Evolutionary conservation across 352 stramenopile genomes (phyloP).

Genomic region (Pythium myriotylum): DNA sequence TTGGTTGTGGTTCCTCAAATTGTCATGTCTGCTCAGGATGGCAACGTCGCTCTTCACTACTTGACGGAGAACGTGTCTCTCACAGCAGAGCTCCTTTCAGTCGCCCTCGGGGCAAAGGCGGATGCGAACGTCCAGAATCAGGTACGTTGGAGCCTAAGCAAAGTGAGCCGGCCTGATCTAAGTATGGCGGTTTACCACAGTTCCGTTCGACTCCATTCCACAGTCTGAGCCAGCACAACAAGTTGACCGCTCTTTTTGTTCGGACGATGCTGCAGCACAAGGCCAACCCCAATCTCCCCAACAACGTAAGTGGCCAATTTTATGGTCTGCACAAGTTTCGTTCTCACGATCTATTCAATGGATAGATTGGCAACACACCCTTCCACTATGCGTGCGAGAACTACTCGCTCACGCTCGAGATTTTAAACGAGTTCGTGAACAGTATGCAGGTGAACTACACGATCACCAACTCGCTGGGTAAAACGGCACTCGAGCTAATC

Average conservation of each 20-base stretch:
- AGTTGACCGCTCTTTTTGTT: constrained; percentile 47
- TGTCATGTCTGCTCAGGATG: constrained; percentile 39
- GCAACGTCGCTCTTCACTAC: constrained; percentile 70
- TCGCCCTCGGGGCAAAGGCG: constrained; percentile 45
- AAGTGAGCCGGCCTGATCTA: background rate
- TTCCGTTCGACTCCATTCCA: constrained; percentile 78
- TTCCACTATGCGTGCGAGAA: constrained; percentile 82
- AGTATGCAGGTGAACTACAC: constrained; percentile 67
- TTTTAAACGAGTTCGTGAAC: constrained; percentile 61
- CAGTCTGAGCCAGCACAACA: constrained; percentile 71
- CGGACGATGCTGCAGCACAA: constrained; percentile 50
- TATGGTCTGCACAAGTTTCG: no score
- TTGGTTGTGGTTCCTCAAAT: background rate
- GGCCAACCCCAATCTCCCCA: constrained; percentile 70
- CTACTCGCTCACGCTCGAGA: constrained; percentile 49
- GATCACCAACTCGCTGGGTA: constrained; percentile 66
- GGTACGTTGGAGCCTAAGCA: constrained; percentile 27
- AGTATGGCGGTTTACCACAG: constrained; percentile 24
- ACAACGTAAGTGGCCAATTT: constrained; percentile 55
- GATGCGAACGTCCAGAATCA: constrained; percentile 72
- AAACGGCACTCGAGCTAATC: constrained; percentile 69
- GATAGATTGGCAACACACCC: constrained; percentile 74
- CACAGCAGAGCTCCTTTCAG: constrained; percentile 37
- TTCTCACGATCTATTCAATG: background rate
- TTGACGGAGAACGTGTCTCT: constrained; percentile 52